These are phyloP conservation scores for Lichtheimia corymbifera DNA, from an alignment of 371 early-diverging fungal genomes.

Conservation along the genomic window DNA sequence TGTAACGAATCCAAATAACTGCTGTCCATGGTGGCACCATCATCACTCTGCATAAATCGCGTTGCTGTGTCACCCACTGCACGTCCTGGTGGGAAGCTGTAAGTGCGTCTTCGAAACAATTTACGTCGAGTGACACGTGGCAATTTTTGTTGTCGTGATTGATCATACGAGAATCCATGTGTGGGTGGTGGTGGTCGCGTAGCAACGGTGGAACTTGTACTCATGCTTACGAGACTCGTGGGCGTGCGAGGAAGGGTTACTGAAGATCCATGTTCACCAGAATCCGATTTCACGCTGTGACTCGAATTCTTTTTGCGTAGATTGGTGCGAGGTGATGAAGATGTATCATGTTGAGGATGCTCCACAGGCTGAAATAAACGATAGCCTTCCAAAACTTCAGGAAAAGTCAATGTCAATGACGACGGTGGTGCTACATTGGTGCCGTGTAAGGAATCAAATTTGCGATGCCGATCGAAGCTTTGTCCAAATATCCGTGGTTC, in stretches of 20 bases:
- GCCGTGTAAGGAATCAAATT: conserved; percentile 16
- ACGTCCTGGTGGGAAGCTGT: conserved; percentile 42
- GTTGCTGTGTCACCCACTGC: conserved; percentile 2
- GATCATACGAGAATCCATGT: conserved; percentile 4
- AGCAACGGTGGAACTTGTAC: neutral
- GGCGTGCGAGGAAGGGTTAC: neutral
- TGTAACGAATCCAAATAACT: conserved; percentile 20
- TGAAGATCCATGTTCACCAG: neutral
- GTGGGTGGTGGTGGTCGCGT: neutral
- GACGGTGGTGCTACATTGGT: conserved; percentile 31
- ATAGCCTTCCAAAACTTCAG: conserved; percentile 42
- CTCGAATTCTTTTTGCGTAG: conserved; percentile 14
- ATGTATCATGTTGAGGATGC: conserved; percentile 1
- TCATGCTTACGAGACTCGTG: neutral
- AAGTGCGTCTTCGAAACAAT: conserved; percentile 31
- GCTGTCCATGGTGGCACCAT: conserved; percentile 9
- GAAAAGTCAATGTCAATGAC: conserved; percentile 41
- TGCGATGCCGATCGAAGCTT: conserved; percentile 32
- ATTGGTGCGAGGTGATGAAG: conserved; percentile 4
- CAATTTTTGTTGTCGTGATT: no score
- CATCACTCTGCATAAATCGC: neutral
- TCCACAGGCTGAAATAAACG: conserved; percentile 27
- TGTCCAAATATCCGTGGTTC: conserved; percentile 62
- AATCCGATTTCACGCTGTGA: conserved; percentile 9
- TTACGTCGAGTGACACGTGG: conserved; percentile 21